Evolutionary conservation across 192 early-diverging fungal genomes (phyloP).

Genomic region (Entomortierella lignicola): DNA sequence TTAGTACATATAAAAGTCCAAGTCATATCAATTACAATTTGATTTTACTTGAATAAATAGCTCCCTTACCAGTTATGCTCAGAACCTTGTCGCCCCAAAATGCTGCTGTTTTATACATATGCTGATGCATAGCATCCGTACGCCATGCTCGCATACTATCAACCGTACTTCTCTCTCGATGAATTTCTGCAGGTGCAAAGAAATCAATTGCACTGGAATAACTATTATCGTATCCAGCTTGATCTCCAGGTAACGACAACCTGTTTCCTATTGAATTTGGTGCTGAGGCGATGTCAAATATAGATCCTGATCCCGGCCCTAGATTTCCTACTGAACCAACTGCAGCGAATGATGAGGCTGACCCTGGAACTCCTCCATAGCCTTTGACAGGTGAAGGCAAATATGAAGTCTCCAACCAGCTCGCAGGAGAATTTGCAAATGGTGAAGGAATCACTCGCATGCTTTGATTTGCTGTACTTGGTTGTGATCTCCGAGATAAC

Average conservation of each 20-base stretch:
- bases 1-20: too few species aligned
- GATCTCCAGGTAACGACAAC: not conserved
- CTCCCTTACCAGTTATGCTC: slow-evolving; percentile 63
- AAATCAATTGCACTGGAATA: slow-evolving; percentile 6
- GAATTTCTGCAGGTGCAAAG: slow-evolving; percentile 17
- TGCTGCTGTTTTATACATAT: slow-evolving; percentile 65
- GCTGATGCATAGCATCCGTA: slow-evolving; percentile 62
- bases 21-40: slow-evolving; percentile 5
- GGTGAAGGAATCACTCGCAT: slow-evolving; percentile 43
- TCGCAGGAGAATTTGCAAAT: slow-evolving; percentile 29
- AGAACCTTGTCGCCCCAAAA: slow-evolving; percentile 78
- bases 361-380: not conserved
- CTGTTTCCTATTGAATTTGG: slow-evolving; percentile 3
- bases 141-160: slow-evolving; percentile 64
- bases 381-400: slow-evolving; percentile 4
- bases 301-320: slow-evolving; percentile 4
- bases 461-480: slow-evolving; percentile 7
- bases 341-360: not conserved
- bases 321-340: not conserved
- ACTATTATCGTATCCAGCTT: slow-evolving; percentile 10
- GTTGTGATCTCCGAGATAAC: not conserved
- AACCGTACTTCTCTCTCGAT: slow-evolving; percentile 25
- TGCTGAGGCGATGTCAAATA: not conserved
- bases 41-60: not conserved
- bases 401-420: slow-evolving; percentile 20